phyloP scores from a whole-genome alignment of 306 rosid genomes.

The Benincasa hispida region DNA sequence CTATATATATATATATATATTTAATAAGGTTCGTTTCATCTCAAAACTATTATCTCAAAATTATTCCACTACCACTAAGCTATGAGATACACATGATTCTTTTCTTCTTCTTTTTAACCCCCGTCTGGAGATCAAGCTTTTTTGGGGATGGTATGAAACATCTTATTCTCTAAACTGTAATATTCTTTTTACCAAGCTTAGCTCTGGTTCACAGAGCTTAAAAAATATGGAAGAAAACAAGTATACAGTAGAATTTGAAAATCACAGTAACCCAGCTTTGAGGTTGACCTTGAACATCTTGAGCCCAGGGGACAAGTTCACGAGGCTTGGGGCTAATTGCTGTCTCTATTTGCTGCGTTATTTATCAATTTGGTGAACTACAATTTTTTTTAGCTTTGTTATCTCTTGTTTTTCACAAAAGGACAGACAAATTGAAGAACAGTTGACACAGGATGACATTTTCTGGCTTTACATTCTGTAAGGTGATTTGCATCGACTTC shows the following conservation, averaged over 20 bases:
- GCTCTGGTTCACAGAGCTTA: not conserved
- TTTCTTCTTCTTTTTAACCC: not conserved
- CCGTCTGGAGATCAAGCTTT: not conserved
- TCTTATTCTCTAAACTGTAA: not conserved
- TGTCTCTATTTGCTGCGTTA: slow-evolving; percentile 26
- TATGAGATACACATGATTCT: not conserved
- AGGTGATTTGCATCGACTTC: not conserved
- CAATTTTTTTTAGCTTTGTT: slow-evolving; percentile 18
- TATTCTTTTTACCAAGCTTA: not conserved
- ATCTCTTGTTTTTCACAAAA: slow-evolving; percentile 12
- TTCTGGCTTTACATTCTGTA: slow-evolving; percentile 16
- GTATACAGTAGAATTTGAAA: not conserved
- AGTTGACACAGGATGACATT: slow-evolving; percentile 20
- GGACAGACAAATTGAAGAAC: slow-evolving; percentile 19
- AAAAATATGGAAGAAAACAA: slow-evolving; percentile 16
- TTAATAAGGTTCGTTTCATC: not conserved
- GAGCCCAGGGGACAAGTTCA: slow-evolving; percentile 28
- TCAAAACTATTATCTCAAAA: not conserved
- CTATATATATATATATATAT: too few species aligned
- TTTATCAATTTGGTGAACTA: slow-evolving; percentile 15
- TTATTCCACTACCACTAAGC: not conserved
- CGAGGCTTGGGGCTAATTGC: slow-evolving; percentile 23
- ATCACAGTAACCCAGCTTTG: slow-evolving; percentile 18
- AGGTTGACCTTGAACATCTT: slow-evolving; percentile 21
- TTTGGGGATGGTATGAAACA: not conserved